Percentiles rank a stretch among this genome's conserved stretches.
These are phyloP conservation scores for Endocalyx cinctus DNA, from an alignment of 2,329 filamentous ascomycete genomes.

Conservation along the genomic window DNA sequence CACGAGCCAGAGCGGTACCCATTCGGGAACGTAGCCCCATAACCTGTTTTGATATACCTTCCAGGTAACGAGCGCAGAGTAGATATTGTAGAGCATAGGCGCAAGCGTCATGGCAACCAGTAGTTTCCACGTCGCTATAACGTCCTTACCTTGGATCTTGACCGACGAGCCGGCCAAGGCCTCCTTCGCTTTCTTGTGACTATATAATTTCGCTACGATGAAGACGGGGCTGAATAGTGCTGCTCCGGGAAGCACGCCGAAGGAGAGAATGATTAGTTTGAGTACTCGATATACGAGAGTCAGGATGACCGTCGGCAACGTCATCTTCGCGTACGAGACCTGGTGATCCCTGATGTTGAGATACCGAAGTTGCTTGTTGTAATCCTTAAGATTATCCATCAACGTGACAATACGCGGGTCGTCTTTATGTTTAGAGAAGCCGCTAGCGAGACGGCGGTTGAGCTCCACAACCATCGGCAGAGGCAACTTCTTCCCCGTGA, in stretches of 20 bases:
- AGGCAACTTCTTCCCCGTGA: slow-evolving; percentile 87
- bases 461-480: slow-evolving; percentile 90
- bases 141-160: slow-evolving; percentile 82
- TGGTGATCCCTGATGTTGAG: slow-evolving; percentile 91
- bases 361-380: slow-evolving; percentile 82
- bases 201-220: slow-evolving; percentile 77
- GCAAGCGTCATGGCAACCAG: slow-evolving; percentile 82
- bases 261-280: slow-evolving; percentile 71
- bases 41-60: slow-evolving; percentile 79
- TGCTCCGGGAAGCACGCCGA: slow-evolving; percentile 81
- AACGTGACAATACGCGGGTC: slow-evolving; percentile 77
- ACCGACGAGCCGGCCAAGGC: slow-evolving; percentile 82
- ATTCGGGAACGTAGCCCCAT: slow-evolving; percentile 74
- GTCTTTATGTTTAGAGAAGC: slow-evolving; percentile 88
- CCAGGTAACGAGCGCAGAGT: slow-evolving; percentile 68
- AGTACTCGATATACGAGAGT: slow-evolving; percentile 74
- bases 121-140: slow-evolving; percentile 92
- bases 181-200: slow-evolving; percentile 73
- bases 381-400: slow-evolving; percentile 70
- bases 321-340: slow-evolving; percentile 85
- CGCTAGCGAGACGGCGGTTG: slow-evolving; percentile 83
- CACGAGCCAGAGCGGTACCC: slow-evolving; percentile 74
- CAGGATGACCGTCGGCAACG: slow-evolving; percentile 68
- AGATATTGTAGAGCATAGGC: slow-evolving; percentile 76
- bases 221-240: slow-evolving; percentile 87